Conservation (phyloP, 129 eudicot species). For the Dittrichia graveolens region DNA sequence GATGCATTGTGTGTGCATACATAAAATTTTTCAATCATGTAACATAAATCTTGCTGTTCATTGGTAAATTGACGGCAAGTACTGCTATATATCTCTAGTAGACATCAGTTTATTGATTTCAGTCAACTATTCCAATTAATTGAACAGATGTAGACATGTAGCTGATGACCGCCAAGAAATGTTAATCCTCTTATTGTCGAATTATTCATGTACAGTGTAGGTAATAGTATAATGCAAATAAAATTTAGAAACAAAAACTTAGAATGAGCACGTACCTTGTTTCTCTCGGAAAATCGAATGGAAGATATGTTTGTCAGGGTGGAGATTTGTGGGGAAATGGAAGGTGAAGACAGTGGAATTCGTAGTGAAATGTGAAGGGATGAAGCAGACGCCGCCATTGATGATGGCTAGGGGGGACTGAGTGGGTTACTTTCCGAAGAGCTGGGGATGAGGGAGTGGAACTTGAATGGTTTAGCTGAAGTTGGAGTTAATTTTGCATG, state of each 20-base stretch:
- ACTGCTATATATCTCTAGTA: slow-evolving; percentile 1
- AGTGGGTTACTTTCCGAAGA: not conserved
- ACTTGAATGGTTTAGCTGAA: slow-evolving; percentile 31
- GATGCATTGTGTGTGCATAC: not conserved
- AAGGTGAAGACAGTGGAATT: slow-evolving; percentile 13
- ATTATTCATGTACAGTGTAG: not conserved
- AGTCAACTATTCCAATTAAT: not conserved
- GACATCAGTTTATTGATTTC: not conserved
- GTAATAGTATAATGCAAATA: not conserved
- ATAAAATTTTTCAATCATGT: not conserved
- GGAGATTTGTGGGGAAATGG: not conserved
- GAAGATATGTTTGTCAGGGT: slow-evolving; percentile 9
- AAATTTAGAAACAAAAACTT: not conserved
- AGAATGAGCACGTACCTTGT: slow-evolving; percentile 25
- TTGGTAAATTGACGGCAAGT: not conserved
- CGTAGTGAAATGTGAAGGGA: slow-evolving; percentile 15
- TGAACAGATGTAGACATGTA: not conserved
- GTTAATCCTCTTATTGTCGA: not conserved
- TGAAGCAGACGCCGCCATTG: slow-evolving; percentile 36
- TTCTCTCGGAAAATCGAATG: slow-evolving; percentile 2
- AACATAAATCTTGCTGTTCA: not conserved
- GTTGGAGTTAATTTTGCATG: slow-evolving; percentile 14
- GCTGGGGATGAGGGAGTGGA: slow-evolving; percentile 10
- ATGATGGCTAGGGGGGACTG: not conserved
- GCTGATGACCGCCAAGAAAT: not conserved